Evolutionary conservation across 1,284 basidiomycete species (phyloP).

Genomic region (Ustilago vetiveriae): DNA sequence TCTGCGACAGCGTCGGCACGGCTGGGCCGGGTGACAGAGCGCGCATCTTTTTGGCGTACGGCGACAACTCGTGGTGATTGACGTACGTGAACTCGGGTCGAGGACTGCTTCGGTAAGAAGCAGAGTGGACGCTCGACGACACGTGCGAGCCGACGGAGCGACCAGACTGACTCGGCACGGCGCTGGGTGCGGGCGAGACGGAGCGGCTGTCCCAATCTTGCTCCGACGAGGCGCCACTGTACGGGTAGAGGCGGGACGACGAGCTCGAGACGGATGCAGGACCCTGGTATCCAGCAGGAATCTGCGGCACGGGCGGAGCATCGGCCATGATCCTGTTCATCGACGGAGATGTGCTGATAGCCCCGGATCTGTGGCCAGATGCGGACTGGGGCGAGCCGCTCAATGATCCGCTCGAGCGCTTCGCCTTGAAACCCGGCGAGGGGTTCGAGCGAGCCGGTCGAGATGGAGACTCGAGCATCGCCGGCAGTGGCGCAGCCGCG

Average conservation of each 20-base stretch:
- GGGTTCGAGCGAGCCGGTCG: conserved; percentile 9
- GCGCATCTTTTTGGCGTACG: conserved; percentile 51
- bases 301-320: conserved; percentile 48
- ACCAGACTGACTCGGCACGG: conserved; percentile 44
- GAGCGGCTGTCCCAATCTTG: conserved; percentile 39
- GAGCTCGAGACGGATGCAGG: conserved; percentile 28
- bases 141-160: conserved; percentile 50
- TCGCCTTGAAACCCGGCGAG: conserved; percentile 22
- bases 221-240: conserved; percentile 26
- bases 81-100: conserved; percentile 42
- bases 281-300: conserved; percentile 36
- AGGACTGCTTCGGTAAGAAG: conserved; percentile 37
- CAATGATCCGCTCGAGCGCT: conserved; percentile 18
- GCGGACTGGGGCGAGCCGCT: conserved; percentile 13
- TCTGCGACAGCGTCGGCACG: conserved; percentile 25
- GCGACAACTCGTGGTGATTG: conserved; percentile 50
- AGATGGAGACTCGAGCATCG: conserved; percentile 25
- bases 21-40: conserved; percentile 45
- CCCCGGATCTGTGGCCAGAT: not conserved
- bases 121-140: conserved; percentile 49
- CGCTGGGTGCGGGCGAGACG: conserved; percentile 43
- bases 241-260: conserved; percentile 37
- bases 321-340: conserved; percentile 43
- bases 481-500: conserved; percentile 9
- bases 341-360: conserved; percentile 8